Evolutionary conservation across 306 rosid species (phyloP).

Genomic region (Prosopis cineraria): DNA sequence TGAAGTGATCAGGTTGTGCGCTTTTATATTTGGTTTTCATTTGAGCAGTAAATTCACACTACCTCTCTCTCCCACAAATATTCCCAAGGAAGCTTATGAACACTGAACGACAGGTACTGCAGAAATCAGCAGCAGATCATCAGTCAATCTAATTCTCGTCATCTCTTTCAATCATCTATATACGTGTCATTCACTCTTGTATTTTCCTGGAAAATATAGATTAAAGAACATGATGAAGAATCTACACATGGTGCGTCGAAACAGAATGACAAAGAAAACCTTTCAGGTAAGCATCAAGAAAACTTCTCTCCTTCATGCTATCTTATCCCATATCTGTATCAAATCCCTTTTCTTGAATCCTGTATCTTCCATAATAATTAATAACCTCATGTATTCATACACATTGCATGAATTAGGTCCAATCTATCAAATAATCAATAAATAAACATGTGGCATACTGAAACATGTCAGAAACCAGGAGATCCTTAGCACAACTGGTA

Average conservation of each 20-base stretch:
- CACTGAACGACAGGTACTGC: constrained; percentile 42
- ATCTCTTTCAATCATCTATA: not conserved
- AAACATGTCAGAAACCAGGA: not conserved
- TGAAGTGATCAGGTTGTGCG: not conserved
- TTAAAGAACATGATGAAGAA: constrained; percentile 35
- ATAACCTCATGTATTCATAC: no score
- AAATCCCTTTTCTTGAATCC: not conserved
- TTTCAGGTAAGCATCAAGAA: constrained; percentile 39
- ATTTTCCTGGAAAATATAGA: constrained; percentile 31
- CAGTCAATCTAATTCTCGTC: not conserved
- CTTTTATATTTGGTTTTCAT: not conserved
- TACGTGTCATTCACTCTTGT: not conserved
- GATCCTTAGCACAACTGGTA: not conserved
- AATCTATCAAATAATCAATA: not conserved
- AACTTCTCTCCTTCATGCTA: not conserved
- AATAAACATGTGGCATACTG: not conserved
- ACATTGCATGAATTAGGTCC: not conserved
- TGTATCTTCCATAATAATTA: not conserved
- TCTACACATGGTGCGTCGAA: constrained; percentile 31
- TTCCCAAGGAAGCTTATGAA: constrained; percentile 62
- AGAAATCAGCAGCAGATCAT: constrained; percentile 5
- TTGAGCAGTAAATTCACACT: constrained; percentile 32
- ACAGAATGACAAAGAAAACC: constrained; percentile 26
- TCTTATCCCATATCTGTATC: not conserved
- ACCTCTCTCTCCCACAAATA: constrained; percentile 42